Percentiles rank a stretch among this genome's conserved stretches.
Conservation (phyloP, 2,329 filamentous ascomycete genomes). For the Sarocladium kiliense region DNA sequence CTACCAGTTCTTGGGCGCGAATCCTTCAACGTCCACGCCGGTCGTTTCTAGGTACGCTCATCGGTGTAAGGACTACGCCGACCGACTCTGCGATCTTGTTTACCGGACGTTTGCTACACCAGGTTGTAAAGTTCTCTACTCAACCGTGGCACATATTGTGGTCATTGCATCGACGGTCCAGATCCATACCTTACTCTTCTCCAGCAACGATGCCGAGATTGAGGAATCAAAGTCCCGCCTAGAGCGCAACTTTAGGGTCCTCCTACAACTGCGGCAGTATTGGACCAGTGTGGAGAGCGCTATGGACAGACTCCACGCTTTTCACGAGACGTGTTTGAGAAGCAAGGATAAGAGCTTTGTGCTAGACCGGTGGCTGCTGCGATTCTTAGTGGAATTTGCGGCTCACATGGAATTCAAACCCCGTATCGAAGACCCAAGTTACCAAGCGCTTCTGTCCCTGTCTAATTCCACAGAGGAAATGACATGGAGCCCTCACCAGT, state of each 20-base stretch:
- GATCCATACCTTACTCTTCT: conserved; percentile 39
- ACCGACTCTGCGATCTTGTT: conserved; percentile 33
- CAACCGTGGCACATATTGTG: conserved; percentile 39
- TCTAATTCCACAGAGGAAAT: background rate
- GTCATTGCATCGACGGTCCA: conserved; percentile 41
- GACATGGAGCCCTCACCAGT: background rate
- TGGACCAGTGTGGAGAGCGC: conserved; percentile 27
- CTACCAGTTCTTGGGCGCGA: conserved; percentile 35
- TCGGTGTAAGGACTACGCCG: conserved; percentile 34
- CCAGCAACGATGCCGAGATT: conserved; percentile 28
- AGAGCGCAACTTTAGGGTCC: conserved; percentile 38
- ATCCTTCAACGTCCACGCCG: conserved; percentile 18
- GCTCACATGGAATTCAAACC: conserved; percentile 18
- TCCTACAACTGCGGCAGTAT: conserved; percentile 32
- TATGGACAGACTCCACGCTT: conserved; percentile 27
- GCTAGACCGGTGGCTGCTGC: conserved; percentile 36
- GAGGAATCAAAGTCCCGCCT: conserved; percentile 27
- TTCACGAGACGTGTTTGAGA: conserved; percentile 34
- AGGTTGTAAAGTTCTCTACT: conserved; percentile 35
- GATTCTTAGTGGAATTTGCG: conserved; percentile 28
- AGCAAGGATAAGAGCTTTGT: conserved; percentile 31
- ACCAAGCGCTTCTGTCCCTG: background rate
- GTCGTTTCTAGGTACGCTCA: conserved; percentile 22
- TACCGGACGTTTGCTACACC: conserved; percentile 29
- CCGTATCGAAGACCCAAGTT: background rate